Percentiles rank a stretch among this genome's conserved stretches.
Conservation (phyloP, 495 filamentous ascomycete genomes). For the Penicillium paxilli region DNA sequence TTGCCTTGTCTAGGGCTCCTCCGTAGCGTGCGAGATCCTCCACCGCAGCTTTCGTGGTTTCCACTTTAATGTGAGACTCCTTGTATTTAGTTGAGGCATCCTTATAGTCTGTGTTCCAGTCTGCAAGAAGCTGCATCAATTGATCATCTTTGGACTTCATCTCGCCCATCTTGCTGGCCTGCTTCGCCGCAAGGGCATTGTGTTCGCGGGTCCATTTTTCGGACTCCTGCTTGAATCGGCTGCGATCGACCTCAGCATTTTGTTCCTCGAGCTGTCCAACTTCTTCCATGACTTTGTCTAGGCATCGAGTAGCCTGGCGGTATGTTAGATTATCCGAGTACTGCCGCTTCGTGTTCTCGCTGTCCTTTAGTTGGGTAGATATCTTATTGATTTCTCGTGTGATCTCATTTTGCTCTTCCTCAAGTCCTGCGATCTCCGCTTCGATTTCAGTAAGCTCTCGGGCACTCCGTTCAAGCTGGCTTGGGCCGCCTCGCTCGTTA, state of each 20-base stretch:
- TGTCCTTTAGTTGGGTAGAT: constrained; percentile 72
- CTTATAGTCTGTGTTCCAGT: constrained; percentile 86
- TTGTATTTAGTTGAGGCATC: constrained; percentile 80
- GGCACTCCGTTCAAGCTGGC: constrained; percentile 66
- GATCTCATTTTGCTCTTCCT: constrained; percentile 66
- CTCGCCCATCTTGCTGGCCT: constrained; percentile 64
- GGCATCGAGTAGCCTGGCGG: constrained; percentile 66
- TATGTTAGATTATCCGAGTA: constrained; percentile 87
- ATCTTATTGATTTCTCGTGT: constrained; percentile 73
- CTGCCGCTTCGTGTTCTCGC: constrained; percentile 73
- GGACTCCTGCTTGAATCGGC: constrained; percentile 70
- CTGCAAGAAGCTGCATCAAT: constrained; percentile 62
- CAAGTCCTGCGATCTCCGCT: constrained; percentile 60
- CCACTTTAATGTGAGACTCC: constrained; percentile 85
- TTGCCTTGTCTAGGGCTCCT: constrained; percentile 83
- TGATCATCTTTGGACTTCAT: constrained; percentile 83
- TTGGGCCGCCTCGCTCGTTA: constrained; percentile 69
- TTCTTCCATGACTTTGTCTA: constrained; percentile 65
- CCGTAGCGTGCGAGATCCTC: constrained; percentile 84
- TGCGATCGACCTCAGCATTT: constrained; percentile 79
- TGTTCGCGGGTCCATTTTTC: constrained; percentile 59
- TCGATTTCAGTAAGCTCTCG: constrained; percentile 68
- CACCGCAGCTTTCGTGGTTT: constrained; percentile 88
- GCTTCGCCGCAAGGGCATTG: constrained; percentile 59
- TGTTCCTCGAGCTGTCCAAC: constrained; percentile 76